phyloP scores from a whole-genome alignment of 2,329 filamentous ascomycete species.

The Mycogone perniciosa region DNA sequence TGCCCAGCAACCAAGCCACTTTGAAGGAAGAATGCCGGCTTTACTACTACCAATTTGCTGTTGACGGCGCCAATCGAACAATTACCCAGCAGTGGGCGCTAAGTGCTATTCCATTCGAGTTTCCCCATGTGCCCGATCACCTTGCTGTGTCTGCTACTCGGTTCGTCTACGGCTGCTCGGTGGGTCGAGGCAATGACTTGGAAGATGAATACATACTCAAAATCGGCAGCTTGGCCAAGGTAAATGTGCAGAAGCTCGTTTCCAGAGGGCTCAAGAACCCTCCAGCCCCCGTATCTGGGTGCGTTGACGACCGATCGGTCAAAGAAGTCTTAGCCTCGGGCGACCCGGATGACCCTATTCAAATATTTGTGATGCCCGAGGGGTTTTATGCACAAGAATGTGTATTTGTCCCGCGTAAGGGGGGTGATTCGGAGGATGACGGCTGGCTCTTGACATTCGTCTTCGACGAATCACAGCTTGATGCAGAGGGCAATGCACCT shows the following conservation, averaged over 20 bases:
- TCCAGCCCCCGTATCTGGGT: slow-evolving; percentile 48
- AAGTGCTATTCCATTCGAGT: slow-evolving; percentile 60
- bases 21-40: slow-evolving; percentile 59
- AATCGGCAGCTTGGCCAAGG: slow-evolving; percentile 58
- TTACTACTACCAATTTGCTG: slow-evolving; percentile 62
- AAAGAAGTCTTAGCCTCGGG: slow-evolving; percentile 42
- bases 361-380: slow-evolving; percentile 53
- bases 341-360: slow-evolving; percentile 48
- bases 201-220: slow-evolving; percentile 59
- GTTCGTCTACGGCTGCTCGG: slow-evolving; percentile 64
- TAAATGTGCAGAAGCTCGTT: slow-evolving; percentile 51
- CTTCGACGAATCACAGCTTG: slow-evolving; percentile 61
- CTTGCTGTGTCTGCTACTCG: slow-evolving; percentile 50
- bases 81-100: slow-evolving; percentile 61
- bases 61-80: slow-evolving; percentile 12
- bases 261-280: slow-evolving; percentile 39
- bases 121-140: slow-evolving; percentile 52
- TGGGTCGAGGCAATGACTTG: slow-evolving; percentile 49
- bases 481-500: slow-evolving; percentile 39
- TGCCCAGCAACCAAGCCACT: slow-evolving; percentile 34
- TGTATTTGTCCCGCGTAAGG: slow-evolving; percentile 50
- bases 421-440: slow-evolving; percentile 49
- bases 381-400: slow-evolving; percentile 62
- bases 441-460: slow-evolving; percentile 63
- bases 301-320: slow-evolving; percentile 53